These are phyloP conservation scores for Ceriops decandra DNA, from an alignment of 345 rosid species.

Conservation along the genomic window DNA sequence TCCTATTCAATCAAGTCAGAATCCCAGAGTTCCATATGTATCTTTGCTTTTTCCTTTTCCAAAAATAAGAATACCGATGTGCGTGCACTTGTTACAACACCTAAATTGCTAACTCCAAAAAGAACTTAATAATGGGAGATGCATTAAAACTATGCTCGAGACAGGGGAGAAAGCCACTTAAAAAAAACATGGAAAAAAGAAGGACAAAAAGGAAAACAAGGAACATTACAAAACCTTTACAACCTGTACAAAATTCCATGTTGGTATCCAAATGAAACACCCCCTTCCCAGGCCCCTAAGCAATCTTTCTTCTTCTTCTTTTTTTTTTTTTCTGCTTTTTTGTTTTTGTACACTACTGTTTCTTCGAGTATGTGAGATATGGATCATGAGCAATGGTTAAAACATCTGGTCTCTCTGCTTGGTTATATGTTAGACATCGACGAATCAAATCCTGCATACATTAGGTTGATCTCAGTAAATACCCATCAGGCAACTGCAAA, in stretches of 20 bases:
- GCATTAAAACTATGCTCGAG: not conserved
- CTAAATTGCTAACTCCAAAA: no score
- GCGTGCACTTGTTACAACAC: not conserved
- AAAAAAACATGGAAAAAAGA: not conserved
- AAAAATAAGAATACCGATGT: not conserved
- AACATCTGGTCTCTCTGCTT: constrained; percentile 87
- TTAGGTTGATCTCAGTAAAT: not conserved
- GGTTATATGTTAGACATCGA: constrained; percentile 84
- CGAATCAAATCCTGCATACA: constrained; percentile 77
- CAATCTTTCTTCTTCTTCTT: constrained; percentile 9
- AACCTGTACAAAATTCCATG: constrained; percentile 45
- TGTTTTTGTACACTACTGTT: constrained; percentile 34
- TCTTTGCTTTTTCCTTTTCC: not conserved
- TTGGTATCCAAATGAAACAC: constrained; percentile 12
- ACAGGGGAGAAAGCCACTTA: not conserved
- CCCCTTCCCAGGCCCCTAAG: constrained; percentile 16
- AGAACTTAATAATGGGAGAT: not conserved
- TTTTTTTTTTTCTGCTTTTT: constrained; percentile 15
- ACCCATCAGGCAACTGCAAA: no score
- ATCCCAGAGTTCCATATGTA: not conserved
- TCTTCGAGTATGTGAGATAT: constrained; percentile 71
- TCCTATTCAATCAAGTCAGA: not conserved
- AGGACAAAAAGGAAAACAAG: not conserved
- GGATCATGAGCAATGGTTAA: constrained; percentile 79
- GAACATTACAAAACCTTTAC: constrained; percentile 30